Evolutionary conservation across 352 stramenopile species (phyloP).

Genomic region (Globisporangium canariense): DNA sequence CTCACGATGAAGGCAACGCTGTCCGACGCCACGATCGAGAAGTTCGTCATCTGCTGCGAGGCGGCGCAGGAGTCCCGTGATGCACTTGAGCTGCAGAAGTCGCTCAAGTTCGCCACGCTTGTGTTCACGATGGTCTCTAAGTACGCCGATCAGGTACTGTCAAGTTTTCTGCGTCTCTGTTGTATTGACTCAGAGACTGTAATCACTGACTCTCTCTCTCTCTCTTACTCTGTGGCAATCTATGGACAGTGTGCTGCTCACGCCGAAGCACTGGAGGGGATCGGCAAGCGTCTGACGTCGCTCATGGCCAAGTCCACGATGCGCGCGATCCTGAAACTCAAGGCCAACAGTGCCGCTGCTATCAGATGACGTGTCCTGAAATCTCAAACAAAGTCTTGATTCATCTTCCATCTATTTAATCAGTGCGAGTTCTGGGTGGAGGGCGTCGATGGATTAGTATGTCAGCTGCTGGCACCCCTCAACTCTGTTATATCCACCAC

Average conservation of each 20-base stretch:
- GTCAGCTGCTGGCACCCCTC: neutral
- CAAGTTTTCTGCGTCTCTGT: neutral
- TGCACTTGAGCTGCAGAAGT: slow-evolving; percentile 28
- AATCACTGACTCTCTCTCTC: neutral
- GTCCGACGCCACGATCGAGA: slow-evolving; percentile 40
- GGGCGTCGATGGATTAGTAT: neutral
- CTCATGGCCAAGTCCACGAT: slow-evolving; percentile 67
- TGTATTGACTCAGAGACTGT: no score
- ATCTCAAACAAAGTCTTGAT: neutral
- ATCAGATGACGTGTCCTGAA: neutral
- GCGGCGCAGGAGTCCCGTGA: slow-evolving; percentile 31
- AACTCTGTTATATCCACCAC: neutral
- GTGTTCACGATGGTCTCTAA: slow-evolving; percentile 66
- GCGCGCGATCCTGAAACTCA: slow-evolving; percentile 65
- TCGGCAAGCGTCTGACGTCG: slow-evolving; percentile 40
- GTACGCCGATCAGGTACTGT: slow-evolving; percentile 36
- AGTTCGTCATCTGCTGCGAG: slow-evolving; percentile 43
- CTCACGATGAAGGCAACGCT: slow-evolving; percentile 57
- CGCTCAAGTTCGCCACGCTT: slow-evolving; percentile 62
- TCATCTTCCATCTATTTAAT: neutral
- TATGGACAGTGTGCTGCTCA: slow-evolving; percentile 29
- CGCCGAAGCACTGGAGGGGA: slow-evolving; percentile 41
- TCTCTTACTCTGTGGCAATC: neutral
- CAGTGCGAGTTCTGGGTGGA: neutral
- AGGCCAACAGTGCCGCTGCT: slow-evolving; percentile 10